phyloP scores from a whole-genome alignment of 106 monocot species.

The Dendrobium chrysotoxum region DNA sequence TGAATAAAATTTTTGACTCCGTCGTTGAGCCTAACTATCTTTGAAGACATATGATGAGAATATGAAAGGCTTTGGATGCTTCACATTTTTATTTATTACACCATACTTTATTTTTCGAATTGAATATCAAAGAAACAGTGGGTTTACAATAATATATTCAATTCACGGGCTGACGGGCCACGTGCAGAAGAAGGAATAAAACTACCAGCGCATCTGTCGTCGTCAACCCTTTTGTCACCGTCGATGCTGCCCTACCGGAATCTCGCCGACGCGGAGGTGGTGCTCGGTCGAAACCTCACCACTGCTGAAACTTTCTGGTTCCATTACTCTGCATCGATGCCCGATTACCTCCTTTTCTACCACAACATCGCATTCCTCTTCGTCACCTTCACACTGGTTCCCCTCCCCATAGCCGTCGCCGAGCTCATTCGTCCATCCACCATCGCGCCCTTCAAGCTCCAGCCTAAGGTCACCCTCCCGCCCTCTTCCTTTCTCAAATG shows the following conservation, averaged over 20 bases:
- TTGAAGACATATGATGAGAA: no score
- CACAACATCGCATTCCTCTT: slow-evolving; percentile 80
- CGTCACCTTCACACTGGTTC: slow-evolving; percentile 64
- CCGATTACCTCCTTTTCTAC: slow-evolving; percentile 66
- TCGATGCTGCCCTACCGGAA: slow-evolving; percentile 70
- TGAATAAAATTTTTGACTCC: no score
- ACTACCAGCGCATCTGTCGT: no score
- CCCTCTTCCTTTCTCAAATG: slow-evolving; percentile 48
- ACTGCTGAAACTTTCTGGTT: slow-evolving; percentile 63
- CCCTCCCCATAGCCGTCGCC: slow-evolving; percentile 67
- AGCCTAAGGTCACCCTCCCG: slow-evolving; percentile 59
- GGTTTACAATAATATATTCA: no score
- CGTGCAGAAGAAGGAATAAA: no score
- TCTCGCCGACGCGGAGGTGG: slow-evolving; percentile 52
- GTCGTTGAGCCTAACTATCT: no score
- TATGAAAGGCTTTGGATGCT: no score
- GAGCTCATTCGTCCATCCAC: slow-evolving; percentile 43
- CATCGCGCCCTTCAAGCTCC: slow-evolving; percentile 66
- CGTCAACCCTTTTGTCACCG: background rate
- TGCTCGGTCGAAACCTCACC: slow-evolving; percentile 65
- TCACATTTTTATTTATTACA: no score
- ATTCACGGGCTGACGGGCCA: no score
- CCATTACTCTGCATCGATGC: slow-evolving; percentile 56
- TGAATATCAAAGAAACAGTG: no score
- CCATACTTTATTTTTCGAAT: no score